A percentile compares a stretch with the other conserved stretches of the same genome.
Conservation (phyloP, 371 early-diverging fungal species). For the Circinella umbellata region DNA sequence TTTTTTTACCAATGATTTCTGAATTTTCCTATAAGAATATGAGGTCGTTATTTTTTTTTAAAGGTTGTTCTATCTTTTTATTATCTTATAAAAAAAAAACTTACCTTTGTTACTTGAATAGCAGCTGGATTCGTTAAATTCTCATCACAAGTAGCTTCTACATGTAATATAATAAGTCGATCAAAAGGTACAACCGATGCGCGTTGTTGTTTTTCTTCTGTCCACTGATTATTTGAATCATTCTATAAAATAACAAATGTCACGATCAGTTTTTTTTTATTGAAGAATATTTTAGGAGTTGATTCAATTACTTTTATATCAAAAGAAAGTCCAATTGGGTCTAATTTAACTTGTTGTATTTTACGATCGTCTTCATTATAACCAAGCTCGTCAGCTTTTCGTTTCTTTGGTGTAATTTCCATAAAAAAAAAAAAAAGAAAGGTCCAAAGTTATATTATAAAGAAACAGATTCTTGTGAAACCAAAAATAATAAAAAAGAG, state of each 20-base stretch:
- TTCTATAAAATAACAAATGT: background rate
- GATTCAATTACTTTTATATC: background rate
- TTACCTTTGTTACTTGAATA: constrained; percentile 65
- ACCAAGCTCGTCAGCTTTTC: constrained; percentile 6
- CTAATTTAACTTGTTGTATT: background rate
- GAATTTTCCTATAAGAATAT: constrained; percentile 43
- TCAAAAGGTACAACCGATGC: constrained; percentile 55
- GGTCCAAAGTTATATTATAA: no score
- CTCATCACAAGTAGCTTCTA: constrained; percentile 79
- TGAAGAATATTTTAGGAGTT: no score
- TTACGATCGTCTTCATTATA: background rate
- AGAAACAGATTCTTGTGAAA: no score
- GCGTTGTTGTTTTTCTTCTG: constrained; percentile 5
- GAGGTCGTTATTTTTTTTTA: background rate
- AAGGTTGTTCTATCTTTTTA: background rate
- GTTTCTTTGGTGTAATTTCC: constrained; percentile 5
- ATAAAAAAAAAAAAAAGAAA: background rate
- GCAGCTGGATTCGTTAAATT: constrained; percentile 67
- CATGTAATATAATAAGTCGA: constrained; percentile 66
- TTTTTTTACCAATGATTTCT: constrained; percentile 48
- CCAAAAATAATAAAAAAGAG: no score
- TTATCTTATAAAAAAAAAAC: constrained; percentile 7
- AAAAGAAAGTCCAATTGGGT: background rate
- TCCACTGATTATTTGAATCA: background rate
- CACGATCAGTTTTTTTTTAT: background rate